Evolutionary conservation across 2,329 filamentous ascomycete genomes (phyloP).

Genomic region (Ceratocystis cubensis): DNA sequence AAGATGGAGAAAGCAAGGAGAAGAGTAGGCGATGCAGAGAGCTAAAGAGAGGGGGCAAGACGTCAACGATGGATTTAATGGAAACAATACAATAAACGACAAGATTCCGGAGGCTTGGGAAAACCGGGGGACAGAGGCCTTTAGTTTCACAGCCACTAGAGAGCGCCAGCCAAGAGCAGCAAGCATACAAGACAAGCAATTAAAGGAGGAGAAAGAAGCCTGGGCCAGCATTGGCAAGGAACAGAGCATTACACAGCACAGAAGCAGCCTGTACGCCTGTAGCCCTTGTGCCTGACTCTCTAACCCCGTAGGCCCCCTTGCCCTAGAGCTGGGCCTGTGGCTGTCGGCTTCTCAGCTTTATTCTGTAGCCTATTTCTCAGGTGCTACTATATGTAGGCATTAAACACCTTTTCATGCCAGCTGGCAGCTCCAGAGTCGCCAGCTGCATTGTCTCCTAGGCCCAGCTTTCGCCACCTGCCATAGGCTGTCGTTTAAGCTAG

Average conservation of each 20-base stretch:
- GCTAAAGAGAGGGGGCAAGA: background rate
- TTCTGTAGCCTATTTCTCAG: no score
- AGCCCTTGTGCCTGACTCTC: background rate
- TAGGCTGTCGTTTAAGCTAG: background rate
- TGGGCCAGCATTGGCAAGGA: background rate
- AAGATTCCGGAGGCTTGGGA: constrained; percentile 9
- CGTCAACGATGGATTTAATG: background rate
- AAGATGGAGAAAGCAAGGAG: no score
- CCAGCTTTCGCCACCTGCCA: background rate
- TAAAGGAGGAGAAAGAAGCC: background rate
- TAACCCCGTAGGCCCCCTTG: no score
- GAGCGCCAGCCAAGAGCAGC: background rate
- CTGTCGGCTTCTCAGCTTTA: no score
- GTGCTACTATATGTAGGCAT: no score
- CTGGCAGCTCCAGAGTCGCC: background rate
- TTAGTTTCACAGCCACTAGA: background rate
- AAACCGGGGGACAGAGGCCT: background rate
- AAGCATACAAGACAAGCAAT: background rate
- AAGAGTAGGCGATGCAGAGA: background rate
- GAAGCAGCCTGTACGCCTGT: background rate
- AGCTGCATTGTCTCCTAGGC: background rate
- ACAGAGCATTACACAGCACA: background rate
- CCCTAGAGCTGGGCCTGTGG: background rate
- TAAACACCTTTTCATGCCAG: background rate
- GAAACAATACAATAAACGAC: background rate